Conservation (phyloP, 2,329 filamentous ascomycete species). For the Orbilia brochopaga region DNA sequence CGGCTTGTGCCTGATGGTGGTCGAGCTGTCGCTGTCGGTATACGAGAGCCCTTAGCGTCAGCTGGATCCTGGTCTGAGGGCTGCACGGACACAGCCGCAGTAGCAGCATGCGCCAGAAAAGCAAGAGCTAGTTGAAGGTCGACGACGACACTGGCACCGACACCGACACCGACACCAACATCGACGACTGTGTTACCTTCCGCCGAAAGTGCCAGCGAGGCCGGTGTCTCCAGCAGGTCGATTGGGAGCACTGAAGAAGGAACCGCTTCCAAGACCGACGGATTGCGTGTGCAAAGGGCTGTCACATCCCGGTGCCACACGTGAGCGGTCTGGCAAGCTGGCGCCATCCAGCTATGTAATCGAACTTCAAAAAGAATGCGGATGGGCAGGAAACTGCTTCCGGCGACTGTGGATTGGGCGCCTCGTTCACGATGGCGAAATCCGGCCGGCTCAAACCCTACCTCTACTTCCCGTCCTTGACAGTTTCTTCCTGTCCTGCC, state of each 20-base stretch:
- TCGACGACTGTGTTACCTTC: background rate
- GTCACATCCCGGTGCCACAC: constrained; percentile 47
- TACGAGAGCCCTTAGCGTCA: constrained; percentile 8
- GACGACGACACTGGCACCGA: constrained; percentile 7
- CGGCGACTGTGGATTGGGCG: constrained; percentile 15
- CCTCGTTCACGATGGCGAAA: constrained; percentile 35
- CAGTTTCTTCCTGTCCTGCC: constrained; percentile 12
- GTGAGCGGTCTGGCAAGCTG: constrained; percentile 39
- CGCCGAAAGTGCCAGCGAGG: constrained; percentile 20
- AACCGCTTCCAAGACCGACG: constrained; percentile 10
- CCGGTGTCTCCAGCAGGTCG: constrained; percentile 26
- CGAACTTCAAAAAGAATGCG: constrained; percentile 20
- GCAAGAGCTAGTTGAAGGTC: constrained; percentile 5
- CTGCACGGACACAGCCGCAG: constrained; percentile 33
- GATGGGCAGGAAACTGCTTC: constrained; percentile 17
- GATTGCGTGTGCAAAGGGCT: constrained; percentile 20
- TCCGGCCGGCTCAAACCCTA: constrained; percentile 43
- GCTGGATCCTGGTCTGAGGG: constrained; percentile 41
- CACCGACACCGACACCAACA: background rate
- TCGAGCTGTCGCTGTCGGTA: background rate
- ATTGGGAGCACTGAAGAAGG: constrained; percentile 21
- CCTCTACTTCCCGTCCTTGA: constrained; percentile 27
- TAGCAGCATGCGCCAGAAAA: constrained; percentile 17
- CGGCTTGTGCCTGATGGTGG: constrained; percentile 1
- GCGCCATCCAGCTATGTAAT: constrained; percentile 38